Evolutionary conservation across 1,284 basidiomycete genomes (phyloP), one percentile per base, ranked within the genome.

Genomic region (Cutaneotrichosporon cavernicola): DNA sequence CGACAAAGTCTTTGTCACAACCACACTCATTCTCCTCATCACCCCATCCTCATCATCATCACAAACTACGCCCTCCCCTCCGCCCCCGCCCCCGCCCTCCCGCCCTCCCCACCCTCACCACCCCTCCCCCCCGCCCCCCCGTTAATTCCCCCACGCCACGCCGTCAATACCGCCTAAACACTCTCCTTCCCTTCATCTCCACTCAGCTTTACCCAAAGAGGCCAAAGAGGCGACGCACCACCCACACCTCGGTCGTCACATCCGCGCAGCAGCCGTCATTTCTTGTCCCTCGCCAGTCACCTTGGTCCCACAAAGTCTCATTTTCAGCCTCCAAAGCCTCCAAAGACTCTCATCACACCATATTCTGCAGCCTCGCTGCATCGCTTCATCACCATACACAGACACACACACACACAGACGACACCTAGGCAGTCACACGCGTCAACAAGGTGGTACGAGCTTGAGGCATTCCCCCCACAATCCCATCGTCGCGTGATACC

Each of bases 381-480:
- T 13, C 40, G 14, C 40, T n/a, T 9, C 16, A 30, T 22, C 30
- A 21, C 8, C 36, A 18, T 16, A 16, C 40, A 22, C 26, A 49
- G n/a, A 26, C 56, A 46, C 11, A 18, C 38, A 49, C 46, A 6
- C 21, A 49, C 21, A 21, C 47, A 49, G 18, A n/a, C 43, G 43
- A 46, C 43, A 46, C 7, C 43, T 14, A 5, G 38, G 10, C 10
- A 40, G 10, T 56, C 56, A 13, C 38, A 8, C 56, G 56, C 38
- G 40, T 57, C 56, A 57, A 31, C 56, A 57, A 40, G 31, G 57
- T 30, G 31, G 22, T 13, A 58, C 57, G 57, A 32, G 46, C 55
- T 40, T 22, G 55, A 40, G 26, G 34, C 52, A 34, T 21, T 11
- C 43, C 56, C 43, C 51, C 31, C 56, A 58, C 16, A 30, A 26